phyloP scores from a whole-genome alignment of 1,284 basidiomycete species.

The Clitocybe nebularis region DNA sequence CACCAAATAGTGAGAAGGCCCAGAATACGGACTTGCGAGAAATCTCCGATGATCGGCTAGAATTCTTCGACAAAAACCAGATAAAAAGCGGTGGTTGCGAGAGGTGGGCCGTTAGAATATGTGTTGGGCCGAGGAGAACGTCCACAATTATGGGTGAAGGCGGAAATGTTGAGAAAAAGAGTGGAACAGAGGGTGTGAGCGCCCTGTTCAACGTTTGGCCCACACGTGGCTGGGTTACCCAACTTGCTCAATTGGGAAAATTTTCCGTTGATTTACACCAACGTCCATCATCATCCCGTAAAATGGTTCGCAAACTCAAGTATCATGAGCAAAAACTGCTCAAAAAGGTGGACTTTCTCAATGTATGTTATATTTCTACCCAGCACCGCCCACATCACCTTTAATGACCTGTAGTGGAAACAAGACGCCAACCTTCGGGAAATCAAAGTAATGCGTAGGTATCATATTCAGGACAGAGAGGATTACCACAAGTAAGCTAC shows the following conservation, averaged over 20 bases:
- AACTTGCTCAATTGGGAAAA: slow-evolving; percentile 22
- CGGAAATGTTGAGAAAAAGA: slow-evolving; percentile 7
- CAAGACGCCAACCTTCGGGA: slow-evolving; percentile 91
- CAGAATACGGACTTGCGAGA: slow-evolving; percentile 12
- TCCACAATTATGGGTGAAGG: slow-evolving; percentile 15
- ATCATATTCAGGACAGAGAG: slow-evolving; percentile 92
- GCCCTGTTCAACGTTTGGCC: slow-evolving; percentile 23
- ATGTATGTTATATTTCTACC: slow-evolving; percentile 45
- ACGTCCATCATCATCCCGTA: slow-evolving; percentile 6
- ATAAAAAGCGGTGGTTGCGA: slow-evolving; percentile 12
- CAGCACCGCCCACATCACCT: slow-evolving; percentile 5
- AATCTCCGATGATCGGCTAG: slow-evolving; percentile 20
- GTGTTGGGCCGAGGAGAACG: slow-evolving; percentile 14
- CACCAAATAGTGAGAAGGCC: slow-evolving; percentile 11
- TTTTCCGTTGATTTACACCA: slow-evolving; percentile 3
- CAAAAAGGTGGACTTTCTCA: slow-evolving; percentile 93
- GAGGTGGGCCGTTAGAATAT: slow-evolving; percentile 5
- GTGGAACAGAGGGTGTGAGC: slow-evolving; percentile 18
- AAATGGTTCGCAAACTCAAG: slow-evolving; percentile 87
- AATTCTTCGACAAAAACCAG: slow-evolving; percentile 8
- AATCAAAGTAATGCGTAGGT: slow-evolving; percentile 92
- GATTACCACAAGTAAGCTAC: slow-evolving; percentile 86
- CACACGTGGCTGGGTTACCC: slow-evolving; percentile 31
- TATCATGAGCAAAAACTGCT: slow-evolving; percentile 92
- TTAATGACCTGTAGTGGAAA: slow-evolving; percentile 74